Conservation (phyloP, 2,329 filamentous ascomycete genomes). For the Pseudogymnoascus sp. region DNA sequence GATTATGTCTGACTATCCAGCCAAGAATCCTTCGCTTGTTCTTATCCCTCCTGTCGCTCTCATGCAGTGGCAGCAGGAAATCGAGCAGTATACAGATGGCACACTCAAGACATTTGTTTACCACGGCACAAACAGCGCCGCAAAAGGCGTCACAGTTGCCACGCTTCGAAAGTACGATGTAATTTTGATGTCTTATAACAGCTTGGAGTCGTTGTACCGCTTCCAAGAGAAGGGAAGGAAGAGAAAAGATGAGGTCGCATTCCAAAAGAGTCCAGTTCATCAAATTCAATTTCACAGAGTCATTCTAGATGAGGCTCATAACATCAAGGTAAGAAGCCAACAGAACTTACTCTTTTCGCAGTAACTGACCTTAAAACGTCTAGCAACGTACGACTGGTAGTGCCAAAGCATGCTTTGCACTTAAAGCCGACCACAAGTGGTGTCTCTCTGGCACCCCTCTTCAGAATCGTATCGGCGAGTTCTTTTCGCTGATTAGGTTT, state of each 20-base stretch:
- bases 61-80: constrained; percentile 90
- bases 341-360: constrained; percentile 18
- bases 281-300: constrained; percentile 80
- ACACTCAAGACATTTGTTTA: constrained; percentile 85
- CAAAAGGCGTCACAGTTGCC: constrained; percentile 66
- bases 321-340: constrained; percentile 62
- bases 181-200: constrained; percentile 94
- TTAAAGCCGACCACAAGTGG: constrained; percentile 86
- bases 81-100: constrained; percentile 74
- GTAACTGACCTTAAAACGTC: constrained; percentile 21
- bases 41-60: constrained; percentile 87
- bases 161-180: constrained; percentile 81
- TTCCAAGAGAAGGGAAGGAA: constrained; percentile 89
- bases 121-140: constrained; percentile 77
- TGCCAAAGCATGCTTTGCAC: constrained; percentile 87
- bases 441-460: constrained; percentile 91
- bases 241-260: constrained; percentile 67
- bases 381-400: constrained; percentile 78
- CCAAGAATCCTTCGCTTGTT: constrained; percentile 73
- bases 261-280: constrained; percentile 75
- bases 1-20: constrained; percentile 95
- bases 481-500: constrained; percentile 90
- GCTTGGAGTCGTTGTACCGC: constrained; percentile 82
- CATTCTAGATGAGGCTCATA: constrained; percentile 92
- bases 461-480: constrained; percentile 94